These are phyloP conservation scores for Cotoneaster glaucophyllus DNA, from an alignment of 306 rosid species.

Conservation along the genomic window DNA sequence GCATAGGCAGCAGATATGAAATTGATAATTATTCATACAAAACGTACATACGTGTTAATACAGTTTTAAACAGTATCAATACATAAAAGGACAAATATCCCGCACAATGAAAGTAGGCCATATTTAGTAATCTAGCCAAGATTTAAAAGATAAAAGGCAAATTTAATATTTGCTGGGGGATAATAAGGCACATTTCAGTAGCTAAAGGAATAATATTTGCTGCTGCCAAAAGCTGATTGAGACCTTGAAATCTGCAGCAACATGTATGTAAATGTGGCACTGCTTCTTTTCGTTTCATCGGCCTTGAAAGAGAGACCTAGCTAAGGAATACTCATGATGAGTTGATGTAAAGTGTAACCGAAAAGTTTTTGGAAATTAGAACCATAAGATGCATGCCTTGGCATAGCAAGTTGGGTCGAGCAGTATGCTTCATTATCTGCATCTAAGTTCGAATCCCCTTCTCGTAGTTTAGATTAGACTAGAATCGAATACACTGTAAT, in stretches of 20 bases:
- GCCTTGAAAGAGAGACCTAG: slow-evolving; percentile 20
- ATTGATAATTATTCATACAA: no score
- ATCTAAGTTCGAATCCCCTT: no score
- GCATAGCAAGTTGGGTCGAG: no score
- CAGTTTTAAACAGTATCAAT: no score
- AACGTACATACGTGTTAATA: no score
- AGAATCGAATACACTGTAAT: no score
- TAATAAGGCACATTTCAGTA: slow-evolving; percentile 5
- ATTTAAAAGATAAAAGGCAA: not conserved
- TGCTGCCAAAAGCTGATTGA: slow-evolving; percentile 7
- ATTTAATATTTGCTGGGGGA: not conserved
- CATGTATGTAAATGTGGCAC: slow-evolving; percentile 12
- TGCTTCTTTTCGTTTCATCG: slow-evolving; percentile 22
- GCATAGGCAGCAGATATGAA: no score
- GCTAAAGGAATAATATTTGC: slow-evolving; percentile 25
- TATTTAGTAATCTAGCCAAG: not conserved
- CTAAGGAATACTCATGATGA: not conserved
- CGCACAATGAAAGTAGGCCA: not conserved
- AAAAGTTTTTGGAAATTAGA: slow-evolving; percentile 7
- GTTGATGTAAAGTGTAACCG: no score
- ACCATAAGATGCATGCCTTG: not conserved
- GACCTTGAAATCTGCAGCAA: slow-evolving; percentile 17
- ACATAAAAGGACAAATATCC: no score
- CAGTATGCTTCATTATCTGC: no score
- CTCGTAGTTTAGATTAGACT: no score